These are phyloP conservation scores for Pugionium dolabratum DNA, from an alignment of 345 rosid species.

Conservation along the genomic window DNA sequence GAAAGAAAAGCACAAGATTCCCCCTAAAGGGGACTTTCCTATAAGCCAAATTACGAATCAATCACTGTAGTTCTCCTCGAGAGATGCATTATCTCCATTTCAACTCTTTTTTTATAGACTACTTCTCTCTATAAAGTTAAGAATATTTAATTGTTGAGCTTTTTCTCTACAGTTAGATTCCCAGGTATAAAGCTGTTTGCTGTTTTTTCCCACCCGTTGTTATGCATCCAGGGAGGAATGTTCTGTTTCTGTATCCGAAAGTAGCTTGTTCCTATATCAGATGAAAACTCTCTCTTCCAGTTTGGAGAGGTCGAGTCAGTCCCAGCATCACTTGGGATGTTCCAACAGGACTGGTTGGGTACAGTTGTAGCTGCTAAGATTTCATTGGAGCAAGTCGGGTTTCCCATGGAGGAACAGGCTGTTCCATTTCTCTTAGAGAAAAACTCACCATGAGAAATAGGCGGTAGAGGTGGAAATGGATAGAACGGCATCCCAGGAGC, in stretches of 20 bases:
- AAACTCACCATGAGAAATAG: constrained; percentile 47
- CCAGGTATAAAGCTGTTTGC: constrained; percentile 33
- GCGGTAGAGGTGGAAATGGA: constrained; percentile 91
- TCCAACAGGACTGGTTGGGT: constrained; percentile 41
- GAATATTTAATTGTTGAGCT: constrained; percentile 24
- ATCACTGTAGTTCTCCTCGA: constrained; percentile 48
- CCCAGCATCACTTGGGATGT: constrained; percentile 35
- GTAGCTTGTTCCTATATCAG: constrained; percentile 71
- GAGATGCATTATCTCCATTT: constrained; percentile 46
- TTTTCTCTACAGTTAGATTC: constrained; percentile 38
- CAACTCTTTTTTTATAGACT: constrained; percentile 22
- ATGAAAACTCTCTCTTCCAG: constrained; percentile 53
- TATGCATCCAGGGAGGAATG: constrained; percentile 64
- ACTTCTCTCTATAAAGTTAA: constrained; percentile 27
- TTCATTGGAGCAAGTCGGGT: constrained; percentile 37
- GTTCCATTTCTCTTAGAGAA: constrained; percentile 40
- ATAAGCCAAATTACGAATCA: constrained; percentile 39
- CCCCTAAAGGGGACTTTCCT: constrained; percentile 39
- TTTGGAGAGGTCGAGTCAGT: constrained; percentile 42
- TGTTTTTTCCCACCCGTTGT: constrained; percentile 47
- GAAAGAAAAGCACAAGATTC: constrained; percentile 39
- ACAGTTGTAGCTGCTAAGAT: constrained; percentile 41
- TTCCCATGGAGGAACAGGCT: constrained; percentile 28
- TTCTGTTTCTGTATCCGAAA: constrained; percentile 79
- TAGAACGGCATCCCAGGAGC: constrained; percentile 88